A percentile compares a stretch with the other conserved stretches of the same genome.
phyloP scores from a whole-genome alignment of 2,329 filamentous ascomycete genomes.

The Calonectria hongkongensis region DNA sequence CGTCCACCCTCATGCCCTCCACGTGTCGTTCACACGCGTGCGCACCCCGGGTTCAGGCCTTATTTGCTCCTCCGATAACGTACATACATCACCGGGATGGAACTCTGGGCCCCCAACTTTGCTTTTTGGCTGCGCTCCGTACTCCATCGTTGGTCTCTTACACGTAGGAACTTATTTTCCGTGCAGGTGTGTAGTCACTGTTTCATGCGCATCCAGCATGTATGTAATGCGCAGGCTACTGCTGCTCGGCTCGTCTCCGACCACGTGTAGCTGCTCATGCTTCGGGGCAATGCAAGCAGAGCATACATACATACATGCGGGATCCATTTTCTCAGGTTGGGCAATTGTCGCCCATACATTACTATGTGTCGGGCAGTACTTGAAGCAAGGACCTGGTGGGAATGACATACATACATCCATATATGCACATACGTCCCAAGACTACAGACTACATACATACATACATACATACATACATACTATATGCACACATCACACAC shows the following conservation, averaged over 20 bases:
- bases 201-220: conserved; percentile 13
- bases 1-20: conserved; percentile 48
- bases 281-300: not conserved
- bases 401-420: conserved; percentile 1
- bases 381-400: not conserved
- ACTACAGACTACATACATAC: not conserved
- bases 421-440: not conserved
- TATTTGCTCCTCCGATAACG: conserved; percentile 33
- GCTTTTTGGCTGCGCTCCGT: not conserved
- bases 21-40: conserved; percentile 45
- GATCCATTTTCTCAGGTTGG: conserved; percentile 5
- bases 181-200: not conserved
- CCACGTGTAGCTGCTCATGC: conserved; percentile 26
- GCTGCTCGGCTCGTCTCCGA: not conserved
- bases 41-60: conserved; percentile 22
- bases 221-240: not conserved
- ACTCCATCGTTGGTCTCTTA: conserved; percentile 13
- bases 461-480: not conserved
- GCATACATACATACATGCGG: not conserved
- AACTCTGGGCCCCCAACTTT: not conserved
- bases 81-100: conserved; percentile 22
- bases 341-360: conserved; percentile 14
- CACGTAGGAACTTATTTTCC: conserved; percentile 1
- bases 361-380: not conserved
- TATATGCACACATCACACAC: not conserved